phyloP scores from a whole-genome alignment of 441 rosid species.

The Croton laevigatus region DNA sequence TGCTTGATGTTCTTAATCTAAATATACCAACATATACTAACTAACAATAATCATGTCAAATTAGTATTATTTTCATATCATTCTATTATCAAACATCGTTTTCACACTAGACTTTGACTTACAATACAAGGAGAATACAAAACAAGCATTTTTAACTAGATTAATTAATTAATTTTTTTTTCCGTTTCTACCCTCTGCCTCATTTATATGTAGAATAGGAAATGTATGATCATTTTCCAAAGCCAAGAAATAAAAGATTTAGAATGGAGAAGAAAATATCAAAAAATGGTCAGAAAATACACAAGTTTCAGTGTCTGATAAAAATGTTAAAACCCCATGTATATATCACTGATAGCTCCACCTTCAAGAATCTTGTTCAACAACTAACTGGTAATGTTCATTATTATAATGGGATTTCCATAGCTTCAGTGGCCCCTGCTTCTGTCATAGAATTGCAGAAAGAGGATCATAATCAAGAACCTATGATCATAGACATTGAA shows the following conservation, averaged over 20 bases:
- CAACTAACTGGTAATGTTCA: too few species aligned
- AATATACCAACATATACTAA: not conserved
- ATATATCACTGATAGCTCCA: not conserved
- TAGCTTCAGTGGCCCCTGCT: not conserved
- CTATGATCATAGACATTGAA: not conserved
- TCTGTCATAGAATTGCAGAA: not conserved
- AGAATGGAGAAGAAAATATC: not conserved
- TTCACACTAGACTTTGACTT: not conserved
- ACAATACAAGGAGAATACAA: too few species aligned
- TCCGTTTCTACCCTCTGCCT: not conserved
- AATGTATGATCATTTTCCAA: too few species aligned
- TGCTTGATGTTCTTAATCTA: not conserved
- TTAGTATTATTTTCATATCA: not conserved
- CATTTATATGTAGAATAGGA: not conserved
- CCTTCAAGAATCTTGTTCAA: slow-evolving; percentile 13
- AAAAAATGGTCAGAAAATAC: not conserved
- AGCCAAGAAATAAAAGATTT: not conserved
- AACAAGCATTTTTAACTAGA: too few species aligned
- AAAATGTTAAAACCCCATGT: not conserved
- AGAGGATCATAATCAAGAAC: not conserved
- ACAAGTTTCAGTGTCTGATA: not conserved
- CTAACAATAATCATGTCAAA: not conserved
- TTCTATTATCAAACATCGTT: not conserved
- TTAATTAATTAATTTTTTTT: not conserved
- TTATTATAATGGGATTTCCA: not conserved